Percentiles rank a stretch among this genome's conserved stretches.
Evolutionary conservation across 495 filamentous ascomycete genomes (phyloP).

Genomic region (Aspergillus wentii): DNA sequence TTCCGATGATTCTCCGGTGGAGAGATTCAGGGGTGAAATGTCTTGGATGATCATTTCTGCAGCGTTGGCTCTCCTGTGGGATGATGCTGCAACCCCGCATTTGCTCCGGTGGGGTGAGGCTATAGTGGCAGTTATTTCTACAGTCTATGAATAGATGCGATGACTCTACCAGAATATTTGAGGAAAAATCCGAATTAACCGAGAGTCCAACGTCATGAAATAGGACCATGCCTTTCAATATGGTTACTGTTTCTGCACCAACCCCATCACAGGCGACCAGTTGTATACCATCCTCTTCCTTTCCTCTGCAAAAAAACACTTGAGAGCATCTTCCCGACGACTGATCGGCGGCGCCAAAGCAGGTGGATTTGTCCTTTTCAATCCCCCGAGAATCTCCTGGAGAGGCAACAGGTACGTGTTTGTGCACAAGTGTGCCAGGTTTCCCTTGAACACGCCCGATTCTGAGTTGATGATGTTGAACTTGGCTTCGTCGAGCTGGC

Average conservation of each 20-base stretch:
- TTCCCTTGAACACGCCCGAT: conserved; percentile 1
- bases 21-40: no score
- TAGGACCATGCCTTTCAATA: no score
- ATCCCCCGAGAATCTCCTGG: conserved; percentile 7
- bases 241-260: conserved; percentile 9
- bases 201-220: no score
- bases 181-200: no score
- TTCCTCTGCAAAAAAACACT: neutral
- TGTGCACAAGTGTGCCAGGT: conserved; percentile 6
- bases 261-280: conserved; percentile 7
- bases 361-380: neutral
- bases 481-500: neutral
- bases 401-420: conserved; percentile 9
- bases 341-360: neutral
- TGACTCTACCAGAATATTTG: no score
- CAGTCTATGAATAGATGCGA: no score
- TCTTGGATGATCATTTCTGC: no score
- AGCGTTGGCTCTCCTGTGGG: no score
- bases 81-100: no score
- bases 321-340: conserved; percentile 1
- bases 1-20: no score
- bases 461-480: conserved; percentile 4
- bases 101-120: no score
- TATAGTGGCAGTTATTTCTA: no score
- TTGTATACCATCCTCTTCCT: conserved; percentile 5